Base-by-base conservation (phyloP, 352 stramenopile species). In the Pythium aristosporum region DNA sequence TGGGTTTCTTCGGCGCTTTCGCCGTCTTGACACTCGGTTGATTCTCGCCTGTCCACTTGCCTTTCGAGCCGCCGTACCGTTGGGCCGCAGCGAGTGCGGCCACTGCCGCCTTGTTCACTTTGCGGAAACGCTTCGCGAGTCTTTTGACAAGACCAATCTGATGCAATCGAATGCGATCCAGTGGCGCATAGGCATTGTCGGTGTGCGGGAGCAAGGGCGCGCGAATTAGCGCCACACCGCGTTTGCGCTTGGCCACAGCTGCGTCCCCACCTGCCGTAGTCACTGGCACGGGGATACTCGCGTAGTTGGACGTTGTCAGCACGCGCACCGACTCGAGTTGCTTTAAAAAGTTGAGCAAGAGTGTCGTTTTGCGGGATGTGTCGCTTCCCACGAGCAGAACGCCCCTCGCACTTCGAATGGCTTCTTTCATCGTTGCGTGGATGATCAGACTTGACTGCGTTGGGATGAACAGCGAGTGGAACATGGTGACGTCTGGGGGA, bases 391-490 rank as follows among this genome's bases (percentile, higher is more conserved):
- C 57, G 4, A 80, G 64, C 3, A 80, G 36, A 10, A 75, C 50
- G 13, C 62, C 65, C 18, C 54, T 18, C 21, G 44, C 64, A 47
- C 66, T 66, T 55, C 69, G 62, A 20, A 73, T 54, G 0, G 51
- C 56, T 58, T 80, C 62, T 54, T 58, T 70, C 54, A 73, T 71
- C 2, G 55, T 63, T 8, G 69, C 65, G 21, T 80, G 73, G 30
- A 77, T 57, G 7, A 71, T 49, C 28, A 75, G 48, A 43, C 66
- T 77, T 3, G 64, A 62, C 12, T 42, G 51, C 2, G 69, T 73
- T 18, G 73, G 73, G n/a, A 80, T 48, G 43, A 73, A 80, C 1
- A 77, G 20, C 2, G 69, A 63, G 37, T 70, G 65, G 15, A 71
- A 44, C 10, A 36, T 49, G 28, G 62, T 60, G 34, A 13, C 34